Percentiles rank a stretch among this genome's conserved stretches.
Evolutionary conservation across 306 rosid species (phyloP).

Genomic region (Prosopis cineraria): DNA sequence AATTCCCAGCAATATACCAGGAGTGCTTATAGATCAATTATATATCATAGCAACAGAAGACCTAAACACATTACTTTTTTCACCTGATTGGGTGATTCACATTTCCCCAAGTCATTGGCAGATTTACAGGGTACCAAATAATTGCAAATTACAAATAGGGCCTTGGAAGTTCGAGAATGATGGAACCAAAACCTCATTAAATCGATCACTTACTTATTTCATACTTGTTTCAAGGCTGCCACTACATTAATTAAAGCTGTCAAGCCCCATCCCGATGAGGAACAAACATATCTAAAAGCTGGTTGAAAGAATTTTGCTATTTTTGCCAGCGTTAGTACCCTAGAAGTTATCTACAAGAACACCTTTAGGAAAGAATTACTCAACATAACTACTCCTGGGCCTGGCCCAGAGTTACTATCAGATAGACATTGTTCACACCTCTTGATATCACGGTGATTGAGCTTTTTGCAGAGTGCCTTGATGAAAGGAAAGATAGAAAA

Average conservation of each 20-base stretch:
- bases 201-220: conserved; percentile 65
- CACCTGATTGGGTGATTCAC: conserved; percentile 63
- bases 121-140: conserved; percentile 78
- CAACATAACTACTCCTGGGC: conserved; percentile 79
- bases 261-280: conserved; percentile 73
- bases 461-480: conserved; percentile 91
- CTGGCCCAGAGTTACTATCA: conserved; percentile 85
- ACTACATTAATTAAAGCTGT: conserved; percentile 70
- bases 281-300: conserved; percentile 78
- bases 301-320: conserved; percentile 78
- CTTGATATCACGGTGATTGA: conserved; percentile 86
- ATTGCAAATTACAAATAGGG: conserved; percentile 52
- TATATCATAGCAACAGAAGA: conserved; percentile 67
- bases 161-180: conserved; percentile 74
- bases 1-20: conserved; percentile 73
- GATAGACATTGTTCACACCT: conserved; percentile 73
- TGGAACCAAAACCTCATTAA: conserved; percentile 41
- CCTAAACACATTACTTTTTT: conserved; percentile 67
- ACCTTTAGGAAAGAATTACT: conserved; percentile 76
- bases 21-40: conserved; percentile 78
- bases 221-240: conserved; percentile 75
- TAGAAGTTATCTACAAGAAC: conserved; percentile 85
- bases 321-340: conserved; percentile 63
- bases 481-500: conserved; percentile 95
- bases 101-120: conserved; percentile 57